These are phyloP conservation scores for Malassezia pachydermatis DNA, from an alignment of 1,284 basidiomycete genomes.

Conservation along the genomic window DNA sequence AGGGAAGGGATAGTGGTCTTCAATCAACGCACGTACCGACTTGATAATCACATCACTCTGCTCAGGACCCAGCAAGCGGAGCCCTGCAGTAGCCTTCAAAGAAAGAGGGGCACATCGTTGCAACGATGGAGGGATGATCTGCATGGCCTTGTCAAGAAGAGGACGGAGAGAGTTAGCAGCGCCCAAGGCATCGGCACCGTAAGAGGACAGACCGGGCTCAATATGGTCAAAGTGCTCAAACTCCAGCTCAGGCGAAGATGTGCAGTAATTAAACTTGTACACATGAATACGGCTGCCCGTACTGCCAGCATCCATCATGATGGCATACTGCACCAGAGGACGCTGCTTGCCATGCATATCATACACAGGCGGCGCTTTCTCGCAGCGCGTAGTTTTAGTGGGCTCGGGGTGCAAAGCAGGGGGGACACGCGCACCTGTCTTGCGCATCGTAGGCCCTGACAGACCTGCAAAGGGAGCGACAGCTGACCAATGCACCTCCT, in stretches of 20 bases:
- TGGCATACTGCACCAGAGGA: slow-evolving; percentile 63
- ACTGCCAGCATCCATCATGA: slow-evolving; percentile 97
- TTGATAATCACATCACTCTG: slow-evolving; percentile 67
- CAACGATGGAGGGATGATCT: slow-evolving; percentile 63
- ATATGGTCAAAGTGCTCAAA: slow-evolving; percentile 84
- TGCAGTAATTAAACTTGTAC: slow-evolving; percentile 58
- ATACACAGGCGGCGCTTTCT: slow-evolving; percentile 15
- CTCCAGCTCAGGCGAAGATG: slow-evolving; percentile 61
- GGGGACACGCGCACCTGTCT: background rate
- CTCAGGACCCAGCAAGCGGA: slow-evolving; percentile 62
- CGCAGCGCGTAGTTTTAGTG: slow-evolving; percentile 37
- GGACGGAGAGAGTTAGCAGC: slow-evolving; percentile 73
- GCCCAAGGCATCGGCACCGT: slow-evolving; percentile 53
- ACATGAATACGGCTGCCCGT: slow-evolving; percentile 94
- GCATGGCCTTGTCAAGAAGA: slow-evolving; percentile 68
- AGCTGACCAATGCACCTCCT: background rate
- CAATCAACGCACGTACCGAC: slow-evolving; percentile 62
- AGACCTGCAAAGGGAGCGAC: slow-evolving; percentile 4
- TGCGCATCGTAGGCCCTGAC: background rate
- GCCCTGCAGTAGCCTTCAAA: slow-evolving; percentile 89
- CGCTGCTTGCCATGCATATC: slow-evolving; percentile 28
- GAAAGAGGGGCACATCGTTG: slow-evolving; percentile 72
- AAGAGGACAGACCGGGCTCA: slow-evolving; percentile 70
- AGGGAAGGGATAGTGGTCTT: slow-evolving; percentile 62
- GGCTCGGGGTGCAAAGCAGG: slow-evolving; percentile 37